Evolutionary conservation across 2,329 filamentous ascomycete genomes (phyloP), one percentile per base, ranked within the genome.

Genomic region (Phoma sp.): DNA sequence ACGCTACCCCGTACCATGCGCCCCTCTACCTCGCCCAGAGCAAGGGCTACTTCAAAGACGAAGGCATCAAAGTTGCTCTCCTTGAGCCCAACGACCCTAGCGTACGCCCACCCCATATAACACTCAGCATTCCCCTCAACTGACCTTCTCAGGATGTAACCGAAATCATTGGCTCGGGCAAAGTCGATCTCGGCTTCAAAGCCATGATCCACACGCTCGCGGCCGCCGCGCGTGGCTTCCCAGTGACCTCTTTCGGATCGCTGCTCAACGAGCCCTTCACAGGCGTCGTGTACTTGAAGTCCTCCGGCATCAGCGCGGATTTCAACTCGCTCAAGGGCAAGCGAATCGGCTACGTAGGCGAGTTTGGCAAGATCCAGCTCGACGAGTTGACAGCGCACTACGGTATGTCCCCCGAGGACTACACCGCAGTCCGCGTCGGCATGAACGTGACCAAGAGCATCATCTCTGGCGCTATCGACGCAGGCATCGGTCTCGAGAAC

Each of bases 131-230:
- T 59, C 14, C 23, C 3, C 13, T 18, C 42, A n/a, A 58, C 67
- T 35, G 44, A 36, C 67, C 2, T 25, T 0, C 25, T 0, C 14
- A 87, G 70, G 89, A 92, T 80, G 89, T 92, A 59, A 92, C 89
- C 58, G 89, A 91, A 73, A 90, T 92, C 73, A 89, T 92, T 61
- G 89, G 89, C 55, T 86, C 83, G 50, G 86, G 86, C 57, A 91
- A 90, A 70, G 86, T 90, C 44, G 88, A 91, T 69, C 83, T 91
- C 68, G 89, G 89, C 39, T 91, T 90, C 82, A 92, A 91, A 75
- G 89, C 89, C 61, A 91, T 92, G 89, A 92, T 92, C 63, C 89
- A 92, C 69, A 91, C 89, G 7, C 82, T 92, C 55, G 89, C 88
- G 51, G 89, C 89, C 70, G 90, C 91, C 75, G 89, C 89, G 35